Conservation (phyloP, 192 early-diverging fungal species). For the Mortierella claussenii region DNA sequence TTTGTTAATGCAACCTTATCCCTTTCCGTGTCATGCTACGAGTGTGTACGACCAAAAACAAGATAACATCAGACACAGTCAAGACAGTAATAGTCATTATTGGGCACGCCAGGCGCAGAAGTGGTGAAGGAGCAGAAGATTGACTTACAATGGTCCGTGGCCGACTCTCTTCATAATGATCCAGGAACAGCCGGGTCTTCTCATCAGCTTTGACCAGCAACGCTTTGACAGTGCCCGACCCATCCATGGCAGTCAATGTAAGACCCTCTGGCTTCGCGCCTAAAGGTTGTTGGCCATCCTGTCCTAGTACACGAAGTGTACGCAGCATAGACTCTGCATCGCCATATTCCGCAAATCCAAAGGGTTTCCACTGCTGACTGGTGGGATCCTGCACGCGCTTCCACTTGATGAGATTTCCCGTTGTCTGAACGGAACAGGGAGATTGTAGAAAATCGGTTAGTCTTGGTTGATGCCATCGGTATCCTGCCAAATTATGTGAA, state of each 20-base stretch:
- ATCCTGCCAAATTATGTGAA: no score
- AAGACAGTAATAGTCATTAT: no score
- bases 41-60: background rate
- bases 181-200: slow-evolving; percentile 63
- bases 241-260: slow-evolving; percentile 42
- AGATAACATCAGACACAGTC: background rate
- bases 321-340: slow-evolving; percentile 70
- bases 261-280: slow-evolving; percentile 45
- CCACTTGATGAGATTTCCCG: slow-evolving; percentile 73
- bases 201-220: slow-evolving; percentile 68
- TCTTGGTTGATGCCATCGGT: no score
- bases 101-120: no score
- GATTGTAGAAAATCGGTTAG: background rate
- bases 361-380: slow-evolving; percentile 62
- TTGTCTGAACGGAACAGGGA: slow-evolving; percentile 58
- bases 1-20: slow-evolving; percentile 59
- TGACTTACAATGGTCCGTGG: slow-evolving; percentile 49
- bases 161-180: slow-evolving; percentile 58
- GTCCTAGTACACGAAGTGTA: slow-evolving; percentile 73
- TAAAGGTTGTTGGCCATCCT: slow-evolving; percentile 61
- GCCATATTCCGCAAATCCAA: slow-evolving; percentile 81
- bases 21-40: slow-evolving; percentile 58
- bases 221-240: slow-evolving; percentile 46
- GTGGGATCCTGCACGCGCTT: slow-evolving; percentile 74
- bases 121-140: no score